Base-by-base conservation (phyloP, 2,329 filamentous ascomycete genomes). In the Scolecobasidium constrictum region DNA sequence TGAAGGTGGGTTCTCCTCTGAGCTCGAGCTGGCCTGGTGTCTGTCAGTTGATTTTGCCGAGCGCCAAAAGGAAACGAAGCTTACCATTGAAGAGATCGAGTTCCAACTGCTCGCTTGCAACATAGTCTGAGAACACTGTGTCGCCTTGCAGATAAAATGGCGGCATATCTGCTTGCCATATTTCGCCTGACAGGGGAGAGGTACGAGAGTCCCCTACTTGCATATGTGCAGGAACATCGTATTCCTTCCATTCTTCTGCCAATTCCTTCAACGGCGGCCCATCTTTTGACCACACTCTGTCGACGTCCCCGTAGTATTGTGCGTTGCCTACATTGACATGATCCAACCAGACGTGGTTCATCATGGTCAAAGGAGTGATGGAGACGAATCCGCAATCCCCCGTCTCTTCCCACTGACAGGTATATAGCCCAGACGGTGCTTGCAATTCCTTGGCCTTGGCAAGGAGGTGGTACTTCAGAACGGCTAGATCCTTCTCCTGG, bases 121-220 rank as follows among this genome's bases (percentile, higher is more conserved):
- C 15, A 17, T 35, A 12, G 7, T n/a, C 31, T 19, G 26, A 22
- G 9, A 16, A 20, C 5, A 26, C 28, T 36, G 40, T 42, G 13
- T 42, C 40, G 11, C 40, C 40, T 15, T 35, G n/a, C 18, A 36
- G 16, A 22, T 35, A 36, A 13, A 15, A 17, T 13, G 31, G 34
- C 16, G 40, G 40, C 15, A 4, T 13, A 22, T 42, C 34, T 19
- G 40, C 40, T n/a, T 22, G 36, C 40, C 42, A 44, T 38, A 16
- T 23, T 26, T 44, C 42, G 21, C 20, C 34, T 11, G 34, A 18
- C n/a, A 20, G 21, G 18, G 35, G 42, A 16, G 19, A 38, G 13
- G 39, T 35, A 4, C 35, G 15, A 15, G 40, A 42, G 7, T 18
- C 20, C 12, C 33, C 33, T 5, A 35, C 34, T 4, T 35, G n/a